Conservation (phyloP, 73 alveolate species). For the Stentor coeruleus region DNA sequence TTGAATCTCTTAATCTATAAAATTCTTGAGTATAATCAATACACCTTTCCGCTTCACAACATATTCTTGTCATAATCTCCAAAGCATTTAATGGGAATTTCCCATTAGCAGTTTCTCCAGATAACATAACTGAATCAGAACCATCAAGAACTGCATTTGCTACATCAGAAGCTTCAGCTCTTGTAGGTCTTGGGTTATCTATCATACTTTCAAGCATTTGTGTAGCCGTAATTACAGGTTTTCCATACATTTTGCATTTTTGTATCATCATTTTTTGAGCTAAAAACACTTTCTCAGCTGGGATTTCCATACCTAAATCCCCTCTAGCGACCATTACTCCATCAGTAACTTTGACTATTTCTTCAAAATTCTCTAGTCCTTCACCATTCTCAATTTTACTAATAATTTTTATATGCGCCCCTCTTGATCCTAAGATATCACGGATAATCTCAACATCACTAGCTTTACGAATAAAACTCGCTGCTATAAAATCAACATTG, state of each 20-base stretch:
- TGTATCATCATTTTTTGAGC: conserved; percentile 95
- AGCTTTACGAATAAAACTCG: conserved; percentile 50
- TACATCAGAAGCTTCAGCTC: conserved; percentile 97
- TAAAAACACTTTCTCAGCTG: conserved; percentile 92
- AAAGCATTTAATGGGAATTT: conserved; percentile 81
- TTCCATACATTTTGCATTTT: conserved; percentile 67
- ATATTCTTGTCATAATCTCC: conserved; percentile 62
- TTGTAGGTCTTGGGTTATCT: conserved; percentile 97
- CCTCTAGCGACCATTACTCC: conserved; percentile 99
- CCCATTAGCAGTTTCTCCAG: conserved; percentile 88
- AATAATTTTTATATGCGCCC: conserved; percentile 76
- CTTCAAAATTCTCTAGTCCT: conserved; percentile 95
- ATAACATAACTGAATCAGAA: conserved; percentile 84
- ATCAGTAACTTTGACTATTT: conserved; percentile 82
- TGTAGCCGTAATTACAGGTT: conserved; percentile 96
- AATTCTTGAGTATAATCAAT: conserved; percentile 54
- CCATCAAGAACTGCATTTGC: conserved; percentile 95
- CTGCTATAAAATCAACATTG: conserved; percentile 69
- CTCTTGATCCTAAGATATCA: conserved; percentile 86
- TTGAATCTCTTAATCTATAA: too few species aligned
- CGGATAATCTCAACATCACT: conserved; percentile 81
- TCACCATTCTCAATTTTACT: conserved; percentile 97
- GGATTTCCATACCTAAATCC: conserved; percentile 98
- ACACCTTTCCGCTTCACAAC: conserved; percentile 73
- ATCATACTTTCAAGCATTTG: conserved; percentile 98